These are phyloP conservation scores for Chenopodium album DNA, from an alignment of 148 eudicot species.

Conservation along the genomic window DNA sequence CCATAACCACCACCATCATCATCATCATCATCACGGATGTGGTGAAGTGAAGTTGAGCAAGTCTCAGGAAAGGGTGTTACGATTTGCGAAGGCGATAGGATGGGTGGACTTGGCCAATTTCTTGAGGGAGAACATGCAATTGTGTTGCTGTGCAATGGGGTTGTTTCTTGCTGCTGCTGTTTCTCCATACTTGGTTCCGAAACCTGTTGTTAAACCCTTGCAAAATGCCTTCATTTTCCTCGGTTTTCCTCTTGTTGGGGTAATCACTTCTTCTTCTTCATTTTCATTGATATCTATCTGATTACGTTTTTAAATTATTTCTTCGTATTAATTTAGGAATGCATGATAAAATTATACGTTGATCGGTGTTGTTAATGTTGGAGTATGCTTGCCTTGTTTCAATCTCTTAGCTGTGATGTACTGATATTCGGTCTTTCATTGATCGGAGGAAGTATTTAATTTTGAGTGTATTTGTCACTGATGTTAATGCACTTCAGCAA, in stretches of 20 bases:
- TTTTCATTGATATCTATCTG: neutral
- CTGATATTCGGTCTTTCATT: neutral
- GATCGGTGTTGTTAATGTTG: no score
- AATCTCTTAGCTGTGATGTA: neutral
- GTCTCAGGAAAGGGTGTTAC: constrained; percentile 51
- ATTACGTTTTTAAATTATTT: no score
- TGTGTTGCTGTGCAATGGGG: constrained; percentile 72
- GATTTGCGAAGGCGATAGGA: constrained; percentile 56
- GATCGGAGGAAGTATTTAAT: neutral
- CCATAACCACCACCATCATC: constrained; percentile 17
- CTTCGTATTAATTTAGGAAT: no score
- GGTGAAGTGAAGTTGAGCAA: constrained; percentile 37
- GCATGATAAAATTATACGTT: no score
- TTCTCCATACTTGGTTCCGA: constrained; percentile 68
- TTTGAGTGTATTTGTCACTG: no score
- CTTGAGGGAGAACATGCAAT: constrained; percentile 74
- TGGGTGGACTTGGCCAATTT: constrained; percentile 76
- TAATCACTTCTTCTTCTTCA: constrained; percentile 21
- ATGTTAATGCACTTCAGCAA: neutral
- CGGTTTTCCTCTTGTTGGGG: constrained; percentile 97
- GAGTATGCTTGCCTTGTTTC: neutral
- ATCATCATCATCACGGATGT: constrained; percentile 30
- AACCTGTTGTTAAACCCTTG: constrained; percentile 45
- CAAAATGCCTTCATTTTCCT: constrained; percentile 54
- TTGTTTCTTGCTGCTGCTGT: constrained; percentile 64